A percentile compares a stretch with the other conserved stretches of the same genome.
Evolutionary conservation across 23 red algal species (phyloP).

Genomic region (Chondrus crispus): DNA sequence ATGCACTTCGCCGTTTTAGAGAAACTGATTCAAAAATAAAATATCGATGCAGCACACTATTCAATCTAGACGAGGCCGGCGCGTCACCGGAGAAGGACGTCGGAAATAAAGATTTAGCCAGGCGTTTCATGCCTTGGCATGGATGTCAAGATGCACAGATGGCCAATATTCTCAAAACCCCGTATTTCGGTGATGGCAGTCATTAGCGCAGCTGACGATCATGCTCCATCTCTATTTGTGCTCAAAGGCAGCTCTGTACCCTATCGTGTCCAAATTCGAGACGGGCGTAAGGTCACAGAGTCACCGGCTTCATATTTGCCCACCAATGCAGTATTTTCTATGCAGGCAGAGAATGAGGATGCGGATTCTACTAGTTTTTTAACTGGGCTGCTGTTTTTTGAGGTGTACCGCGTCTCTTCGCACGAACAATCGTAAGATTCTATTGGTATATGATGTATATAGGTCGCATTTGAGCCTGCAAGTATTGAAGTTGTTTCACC

Average conservation of each 20-base stretch:
- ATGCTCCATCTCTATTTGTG: not conserved
- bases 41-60: not conserved
- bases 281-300: too few species aligned
- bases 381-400: not conserved
- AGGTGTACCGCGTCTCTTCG: not conserved
- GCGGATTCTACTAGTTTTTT: not conserved
- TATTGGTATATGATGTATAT: slow-evolving; percentile 14
- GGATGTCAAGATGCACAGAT: not conserved
- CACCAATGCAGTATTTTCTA: not conserved
- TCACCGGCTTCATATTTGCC: not conserved
- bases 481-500: not conserved
- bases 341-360: not conserved
- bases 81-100: slow-evolving; percentile 4
- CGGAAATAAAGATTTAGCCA: not conserved
- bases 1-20: not conserved
- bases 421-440: not conserved
- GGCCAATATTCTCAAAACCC: not conserved
- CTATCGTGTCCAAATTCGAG: not conserved
- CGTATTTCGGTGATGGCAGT: not conserved
- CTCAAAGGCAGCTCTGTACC: slow-evolving; percentile 5
- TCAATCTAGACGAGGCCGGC: slow-evolving; percentile 6
- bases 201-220: not conserved
- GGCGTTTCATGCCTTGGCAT: not conserved
- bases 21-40: not conserved
- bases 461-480: not conserved